Evolutionary conservation across 1,284 basidiomycete genomes (phyloP).

Genomic region (Xanthoconium separans): DNA sequence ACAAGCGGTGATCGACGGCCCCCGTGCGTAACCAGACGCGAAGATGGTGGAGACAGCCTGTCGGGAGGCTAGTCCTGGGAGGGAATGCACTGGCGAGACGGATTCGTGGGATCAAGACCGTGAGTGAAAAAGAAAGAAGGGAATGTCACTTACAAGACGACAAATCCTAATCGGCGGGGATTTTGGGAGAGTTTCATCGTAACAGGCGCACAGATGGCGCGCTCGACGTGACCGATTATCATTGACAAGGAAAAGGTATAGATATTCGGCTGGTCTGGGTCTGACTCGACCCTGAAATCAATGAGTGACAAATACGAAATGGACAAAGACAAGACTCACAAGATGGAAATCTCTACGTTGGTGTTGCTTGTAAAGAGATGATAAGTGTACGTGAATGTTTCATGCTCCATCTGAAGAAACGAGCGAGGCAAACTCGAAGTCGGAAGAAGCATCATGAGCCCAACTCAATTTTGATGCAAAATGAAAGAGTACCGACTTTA

Average conservation of each 20-base stretch:
- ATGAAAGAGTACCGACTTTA: conserved; percentile 12
- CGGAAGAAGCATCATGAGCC: conserved; percentile 8
- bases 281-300: conserved; percentile 48
- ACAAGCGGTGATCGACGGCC: conserved; percentile 55
- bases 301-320: conserved; percentile 1
- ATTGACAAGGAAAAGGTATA: conserved; percentile 53
- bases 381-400: conserved; percentile 30
- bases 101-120: not conserved
- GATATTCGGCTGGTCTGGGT: conserved; percentile 39
- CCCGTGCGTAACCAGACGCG: conserved; percentile 58
- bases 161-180: conserved; percentile 51
- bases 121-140: not conserved
- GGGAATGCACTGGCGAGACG: conserved; percentile 48
- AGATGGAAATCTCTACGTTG: conserved; percentile 28
- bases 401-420: conserved; percentile 27
- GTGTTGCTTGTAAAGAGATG: conserved; percentile 18
- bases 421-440: conserved; percentile 19
- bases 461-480: not conserved
- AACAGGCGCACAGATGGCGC: conserved; percentile 46
- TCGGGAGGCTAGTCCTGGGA: conserved; percentile 50
- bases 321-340: conserved; percentile 20
- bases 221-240: conserved; percentile 51
- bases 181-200: conserved; percentile 53
- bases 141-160: conserved; percentile 48
- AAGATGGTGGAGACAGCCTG: conserved; percentile 48